Conservation (phyloP, 1,284 basidiomycete species). For the Cystobasidium pallidum region DNA sequence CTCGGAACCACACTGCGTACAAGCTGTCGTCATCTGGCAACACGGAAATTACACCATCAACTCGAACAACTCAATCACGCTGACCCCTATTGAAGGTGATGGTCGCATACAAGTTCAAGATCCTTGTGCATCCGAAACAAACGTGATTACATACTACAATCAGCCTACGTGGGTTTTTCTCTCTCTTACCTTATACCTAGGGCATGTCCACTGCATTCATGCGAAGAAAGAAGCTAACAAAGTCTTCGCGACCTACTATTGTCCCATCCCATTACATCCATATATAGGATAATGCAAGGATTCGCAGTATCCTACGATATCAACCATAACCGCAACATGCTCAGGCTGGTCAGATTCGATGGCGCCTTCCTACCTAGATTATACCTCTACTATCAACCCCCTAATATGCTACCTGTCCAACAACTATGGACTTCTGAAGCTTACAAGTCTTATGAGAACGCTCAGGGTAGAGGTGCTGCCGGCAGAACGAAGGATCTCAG, state of each 20-base stretch:
- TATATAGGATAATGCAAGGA: conserved; percentile 59
- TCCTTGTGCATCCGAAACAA: conserved; percentile 79
- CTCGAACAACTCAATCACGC: conserved; percentile 73
- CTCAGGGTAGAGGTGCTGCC: conserved; percentile 20
- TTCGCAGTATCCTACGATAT: conserved; percentile 69
- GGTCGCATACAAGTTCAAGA: conserved; percentile 91
- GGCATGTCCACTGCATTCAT: neutral
- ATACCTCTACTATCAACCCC: conserved; percentile 44
- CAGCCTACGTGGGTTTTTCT: conserved; percentile 58
- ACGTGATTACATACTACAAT: conserved; percentile 81
- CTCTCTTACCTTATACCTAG: neutral
- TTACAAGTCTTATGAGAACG: conserved; percentile 30
- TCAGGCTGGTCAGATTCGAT: conserved; percentile 69
- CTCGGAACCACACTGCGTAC: conserved; percentile 75
- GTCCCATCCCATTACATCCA: no score
- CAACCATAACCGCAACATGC: conserved; percentile 62
- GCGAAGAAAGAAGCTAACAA: no score
- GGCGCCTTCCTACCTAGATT: conserved; percentile 59
- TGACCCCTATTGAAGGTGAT: conserved; percentile 71
- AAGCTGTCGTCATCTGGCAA: conserved; percentile 79
- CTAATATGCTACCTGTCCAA: conserved; percentile 43
- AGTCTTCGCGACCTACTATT: no score
- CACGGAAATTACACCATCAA: conserved; percentile 74
- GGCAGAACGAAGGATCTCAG: neutral
- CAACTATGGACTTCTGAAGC: conserved; percentile 42